phyloP scores from a whole-genome alignment of 352 stramenopile genomes.

The Phytophthora hibernalis region DNA sequence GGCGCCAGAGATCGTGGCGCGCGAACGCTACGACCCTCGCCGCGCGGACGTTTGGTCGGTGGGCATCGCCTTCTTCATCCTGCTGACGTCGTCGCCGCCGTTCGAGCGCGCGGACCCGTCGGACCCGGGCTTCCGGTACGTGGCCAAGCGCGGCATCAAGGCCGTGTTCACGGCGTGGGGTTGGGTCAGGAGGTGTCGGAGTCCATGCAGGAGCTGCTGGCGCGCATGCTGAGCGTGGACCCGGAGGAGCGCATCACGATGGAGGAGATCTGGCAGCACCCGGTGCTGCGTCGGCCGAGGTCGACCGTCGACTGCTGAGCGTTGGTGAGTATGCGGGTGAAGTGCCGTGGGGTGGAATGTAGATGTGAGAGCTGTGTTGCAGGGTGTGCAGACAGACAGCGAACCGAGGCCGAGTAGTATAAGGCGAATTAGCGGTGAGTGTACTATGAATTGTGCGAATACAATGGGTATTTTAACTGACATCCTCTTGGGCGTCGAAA shows the following conservation, averaged over 20 bases:
- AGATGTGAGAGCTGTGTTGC: too few species aligned
- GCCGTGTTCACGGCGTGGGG: slow-evolving; percentile 79
- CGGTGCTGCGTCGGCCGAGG: slow-evolving; percentile 45
- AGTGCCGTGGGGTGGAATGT: too few species aligned
- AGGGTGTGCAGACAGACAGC: not conserved
- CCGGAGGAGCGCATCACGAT: slow-evolving; percentile 64
- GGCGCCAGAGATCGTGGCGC: slow-evolving; percentile 92
- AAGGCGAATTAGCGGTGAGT: slow-evolving; percentile 24
- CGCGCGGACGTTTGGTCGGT: slow-evolving; percentile 93
- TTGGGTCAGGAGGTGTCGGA: slow-evolving; percentile 51
- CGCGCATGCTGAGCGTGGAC: slow-evolving; percentile 74
- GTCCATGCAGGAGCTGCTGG: slow-evolving; percentile 74
- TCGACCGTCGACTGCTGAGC: not conserved
- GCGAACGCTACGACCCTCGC: slow-evolving; percentile 92
- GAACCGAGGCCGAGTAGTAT: slow-evolving; percentile 11
- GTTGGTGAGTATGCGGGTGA: too few species aligned
- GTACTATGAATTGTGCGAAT: slow-evolving; percentile 22
- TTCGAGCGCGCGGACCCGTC: slow-evolving; percentile 89
- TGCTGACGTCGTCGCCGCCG: slow-evolving; percentile 92
- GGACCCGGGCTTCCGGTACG: slow-evolving; percentile 91
- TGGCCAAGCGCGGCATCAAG: slow-evolving; percentile 75
- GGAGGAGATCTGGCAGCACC: slow-evolving; percentile 69
- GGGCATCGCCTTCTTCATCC: slow-evolving; percentile 95
- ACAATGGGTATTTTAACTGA: slow-evolving; percentile 13
- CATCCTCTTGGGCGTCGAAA: not conserved